Evolutionary conservation across 2,329 filamentous ascomycete species (phyloP).

Genomic region (Penicillium griseofulvum): DNA sequence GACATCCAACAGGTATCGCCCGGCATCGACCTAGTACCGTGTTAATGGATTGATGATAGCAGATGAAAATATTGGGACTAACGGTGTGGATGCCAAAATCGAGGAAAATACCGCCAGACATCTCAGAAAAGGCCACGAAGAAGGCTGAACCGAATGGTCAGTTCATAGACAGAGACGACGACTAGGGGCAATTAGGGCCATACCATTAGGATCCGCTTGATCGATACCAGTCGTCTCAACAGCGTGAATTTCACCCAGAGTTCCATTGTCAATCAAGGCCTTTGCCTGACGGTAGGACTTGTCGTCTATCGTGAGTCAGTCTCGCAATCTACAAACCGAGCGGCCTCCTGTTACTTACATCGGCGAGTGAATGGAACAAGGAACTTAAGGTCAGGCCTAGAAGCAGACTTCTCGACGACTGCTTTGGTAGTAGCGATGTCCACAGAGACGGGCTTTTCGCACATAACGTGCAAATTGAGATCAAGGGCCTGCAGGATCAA

Average conservation of each 20-base stretch:
- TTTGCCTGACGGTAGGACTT: slow-evolving; percentile 12
- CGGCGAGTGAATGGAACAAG: slow-evolving; percentile 17
- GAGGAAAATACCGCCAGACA: slow-evolving; percentile 35
- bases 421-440: slow-evolving; percentile 14
- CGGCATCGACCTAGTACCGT: slow-evolving; percentile 10
- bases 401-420: slow-evolving; percentile 15
- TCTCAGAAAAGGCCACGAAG: slow-evolving; percentile 34
- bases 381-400: slow-evolving; percentile 13
- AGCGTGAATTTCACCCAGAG: slow-evolving; percentile 12
- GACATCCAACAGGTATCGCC: slow-evolving; percentile 14
- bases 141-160: slow-evolving; percentile 20
- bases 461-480: slow-evolving; percentile 14
- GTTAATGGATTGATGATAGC: too few species aligned
- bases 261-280: slow-evolving; percentile 13
- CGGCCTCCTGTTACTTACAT: slow-evolving; percentile 6
- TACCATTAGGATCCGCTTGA: slow-evolving; percentile 15
- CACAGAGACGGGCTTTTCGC: slow-evolving; percentile 17
- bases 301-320: slow-evolving; percentile 9
- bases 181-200: not conserved
- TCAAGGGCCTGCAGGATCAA: slow-evolving; percentile 16
- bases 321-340: not conserved
- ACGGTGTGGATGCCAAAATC: slow-evolving; percentile 35
- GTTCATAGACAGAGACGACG: not conserved
- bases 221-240: slow-evolving; percentile 17
- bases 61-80: slow-evolving; percentile 25